Evolutionary conservation across 306 rosid species (phyloP).

Genomic region (Trichosanthes cucumerina): DNA sequence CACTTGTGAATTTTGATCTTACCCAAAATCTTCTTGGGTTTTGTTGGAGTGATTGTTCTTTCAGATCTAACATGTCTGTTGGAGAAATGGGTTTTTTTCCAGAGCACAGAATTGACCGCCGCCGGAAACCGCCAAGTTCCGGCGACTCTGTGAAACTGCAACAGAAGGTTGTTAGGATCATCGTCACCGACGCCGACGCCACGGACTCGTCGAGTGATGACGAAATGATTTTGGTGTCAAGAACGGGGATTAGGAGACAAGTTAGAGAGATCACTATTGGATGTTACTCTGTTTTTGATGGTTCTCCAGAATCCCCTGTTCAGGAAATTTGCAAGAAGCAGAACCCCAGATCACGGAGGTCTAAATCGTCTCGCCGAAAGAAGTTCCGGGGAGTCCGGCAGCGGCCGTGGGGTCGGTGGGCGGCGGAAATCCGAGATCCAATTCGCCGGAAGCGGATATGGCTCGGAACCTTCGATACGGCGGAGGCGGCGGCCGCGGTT

Average conservation of each 20-base stretch:
- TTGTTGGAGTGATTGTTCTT: not conserved
- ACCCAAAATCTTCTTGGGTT: not conserved
- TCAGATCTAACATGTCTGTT: constrained; percentile 1
- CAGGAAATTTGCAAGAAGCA: constrained; percentile 9
- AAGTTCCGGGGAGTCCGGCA: constrained; percentile 60
- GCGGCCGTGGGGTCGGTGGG: constrained; percentile 89
- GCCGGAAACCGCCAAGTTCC: not conserved
- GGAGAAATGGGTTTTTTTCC: constrained; percentile 13
- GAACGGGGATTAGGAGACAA: constrained; percentile 23
- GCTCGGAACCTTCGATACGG: constrained; percentile 80
- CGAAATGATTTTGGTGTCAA: not conserved
- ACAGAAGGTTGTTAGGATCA: constrained; percentile 45
- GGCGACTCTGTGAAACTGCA: not conserved
- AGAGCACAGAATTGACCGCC: constrained; percentile 15
- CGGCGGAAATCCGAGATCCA: constrained; percentile 85
- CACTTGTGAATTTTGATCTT: not conserved
- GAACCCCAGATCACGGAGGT: not conserved
- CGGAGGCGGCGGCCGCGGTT: constrained; percentile 65
- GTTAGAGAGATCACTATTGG: constrained; percentile 31
- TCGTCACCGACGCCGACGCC: constrained; percentile 62
- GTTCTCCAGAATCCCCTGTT: not conserved
- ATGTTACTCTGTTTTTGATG: not conserved
- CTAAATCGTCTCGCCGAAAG: constrained; percentile 6
- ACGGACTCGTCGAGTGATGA: constrained; percentile 69
- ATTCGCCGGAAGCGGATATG: constrained; percentile 45